Conservation (phyloP, 805 yeast species). For the Wickerhamiella qilinensis region DNA sequence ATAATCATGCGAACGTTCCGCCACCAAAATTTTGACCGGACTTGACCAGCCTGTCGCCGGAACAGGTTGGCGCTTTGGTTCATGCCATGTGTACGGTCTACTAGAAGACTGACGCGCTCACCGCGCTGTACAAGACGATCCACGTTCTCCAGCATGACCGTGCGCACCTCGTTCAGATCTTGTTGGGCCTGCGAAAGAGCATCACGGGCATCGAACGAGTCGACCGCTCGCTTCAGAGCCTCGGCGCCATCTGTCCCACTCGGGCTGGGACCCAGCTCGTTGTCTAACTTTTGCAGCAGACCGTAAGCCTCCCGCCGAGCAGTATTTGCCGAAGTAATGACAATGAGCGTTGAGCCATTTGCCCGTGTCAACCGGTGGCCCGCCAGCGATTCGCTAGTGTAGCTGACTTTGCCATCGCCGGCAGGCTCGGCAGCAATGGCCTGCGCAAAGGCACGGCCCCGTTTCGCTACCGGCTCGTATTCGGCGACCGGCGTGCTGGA, state of each 20-base stretch:
- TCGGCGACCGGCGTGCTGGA: constrained; percentile 2
- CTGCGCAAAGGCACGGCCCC: constrained; percentile 6
- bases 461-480: background rate
- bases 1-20: constrained; percentile 23
- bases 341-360: constrained; percentile 5
- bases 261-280: constrained; percentile 5
- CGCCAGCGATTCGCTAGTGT: constrained; percentile 6
- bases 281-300: constrained; percentile 13
- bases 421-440: constrained; percentile 13
- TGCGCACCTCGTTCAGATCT: constrained; percentile 50
- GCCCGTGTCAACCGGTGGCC: constrained; percentile 9
- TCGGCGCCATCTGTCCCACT: background rate
- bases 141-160: constrained; percentile 56
- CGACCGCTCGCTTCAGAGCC: background rate
- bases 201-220: constrained; percentile 11
- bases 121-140: constrained; percentile 62
- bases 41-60: constrained; percentile 47
- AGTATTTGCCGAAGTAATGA: constrained; percentile 8
- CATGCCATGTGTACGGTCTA: constrained; percentile 63
- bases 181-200: constrained; percentile 16
- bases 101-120: constrained; percentile 53
- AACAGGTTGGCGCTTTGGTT: constrained; percentile 52
- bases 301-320: constrained; percentile 16
- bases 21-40: constrained; percentile 59
- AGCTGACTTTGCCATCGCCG: constrained; percentile 10